Percentiles rank a stretch among this genome's conserved stretches.
phyloP scores from a whole-genome alignment of 2,329 filamentous ascomycete genomes.

The Anthostomella pinea region DNA sequence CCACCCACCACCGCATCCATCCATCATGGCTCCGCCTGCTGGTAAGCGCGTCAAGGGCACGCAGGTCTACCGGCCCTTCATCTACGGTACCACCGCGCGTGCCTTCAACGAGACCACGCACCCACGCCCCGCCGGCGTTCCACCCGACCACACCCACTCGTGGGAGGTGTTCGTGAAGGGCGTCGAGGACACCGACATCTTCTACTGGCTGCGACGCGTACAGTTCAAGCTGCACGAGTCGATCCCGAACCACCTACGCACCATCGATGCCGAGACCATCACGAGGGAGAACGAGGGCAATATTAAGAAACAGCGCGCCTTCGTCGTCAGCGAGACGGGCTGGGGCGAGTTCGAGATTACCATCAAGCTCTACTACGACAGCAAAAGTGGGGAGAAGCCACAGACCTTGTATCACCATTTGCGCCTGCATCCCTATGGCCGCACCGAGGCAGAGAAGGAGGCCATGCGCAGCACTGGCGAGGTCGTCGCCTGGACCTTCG shows the following conservation, averaged over 20 bases:
- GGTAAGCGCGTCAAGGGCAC: constrained; percentile 65
- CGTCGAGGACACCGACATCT: constrained; percentile 84
- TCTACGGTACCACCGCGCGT: constrained; percentile 77
- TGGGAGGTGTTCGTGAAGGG: constrained; percentile 95
- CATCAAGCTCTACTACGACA: constrained; percentile 89
- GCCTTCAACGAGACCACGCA: constrained; percentile 76
- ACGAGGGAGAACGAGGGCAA: constrained; percentile 29
- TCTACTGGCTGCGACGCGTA: constrained; percentile 93
- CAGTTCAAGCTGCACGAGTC: constrained; percentile 99
- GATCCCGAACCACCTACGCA: constrained; percentile 86
- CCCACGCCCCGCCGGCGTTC: constrained; percentile 72
- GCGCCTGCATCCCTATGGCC: constrained; percentile 84
- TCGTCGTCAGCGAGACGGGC: constrained; percentile 85
- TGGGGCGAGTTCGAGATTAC: constrained; percentile 99
- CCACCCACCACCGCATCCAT: no score
- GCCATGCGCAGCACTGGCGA: constrained; percentile 58
- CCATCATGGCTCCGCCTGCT: constrained; percentile 56
- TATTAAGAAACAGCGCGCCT: constrained; percentile 53
- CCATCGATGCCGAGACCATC: constrained; percentile 41
- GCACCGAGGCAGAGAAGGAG: constrained; percentile 71
- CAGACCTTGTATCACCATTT: constrained; percentile 94
- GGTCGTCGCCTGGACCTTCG: constrained; percentile 78
- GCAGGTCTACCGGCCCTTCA: constrained; percentile 62
- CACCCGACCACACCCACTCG: constrained; percentile 90
- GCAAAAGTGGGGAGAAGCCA: constrained; percentile 86